Conservation (phyloP, 306 rosid species). For the Cicer pinnatifidum region DNA sequence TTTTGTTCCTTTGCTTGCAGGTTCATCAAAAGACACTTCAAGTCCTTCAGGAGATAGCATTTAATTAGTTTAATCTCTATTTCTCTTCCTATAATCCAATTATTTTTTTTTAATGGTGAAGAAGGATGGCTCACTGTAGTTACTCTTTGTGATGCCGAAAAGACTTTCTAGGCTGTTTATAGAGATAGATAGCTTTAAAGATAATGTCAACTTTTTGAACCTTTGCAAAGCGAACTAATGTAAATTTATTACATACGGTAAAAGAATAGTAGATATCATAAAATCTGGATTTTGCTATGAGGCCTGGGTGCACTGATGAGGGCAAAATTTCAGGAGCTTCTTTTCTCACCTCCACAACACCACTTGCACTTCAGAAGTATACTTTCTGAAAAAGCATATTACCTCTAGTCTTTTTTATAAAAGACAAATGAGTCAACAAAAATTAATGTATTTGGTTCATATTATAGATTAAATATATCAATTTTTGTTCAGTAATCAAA, state of each 20-base stretch:
- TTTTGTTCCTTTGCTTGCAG: constrained; percentile 54
- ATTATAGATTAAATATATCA: too few relatives aligned
- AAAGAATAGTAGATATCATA: background rate
- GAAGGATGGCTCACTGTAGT: constrained; percentile 30
- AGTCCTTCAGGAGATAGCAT: constrained; percentile 88
- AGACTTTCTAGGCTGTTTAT: constrained; percentile 38
- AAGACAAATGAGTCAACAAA: too few relatives aligned
- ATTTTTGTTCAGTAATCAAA: too few relatives aligned
- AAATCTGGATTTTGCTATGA: background rate
- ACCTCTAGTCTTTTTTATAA: too few relatives aligned
- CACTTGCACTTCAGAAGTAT: too few relatives aligned
- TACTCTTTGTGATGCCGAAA: constrained; percentile 38
- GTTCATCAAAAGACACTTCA: constrained; percentile 89
- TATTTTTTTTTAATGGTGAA: background rate
- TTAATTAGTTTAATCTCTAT: constrained; percentile 44
- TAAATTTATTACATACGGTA: constrained; percentile 11
- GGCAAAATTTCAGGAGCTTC: background rate
- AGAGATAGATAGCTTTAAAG: constrained; percentile 30
- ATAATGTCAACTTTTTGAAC: constrained; percentile 4
- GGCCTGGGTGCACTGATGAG: background rate
- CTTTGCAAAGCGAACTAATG: constrained; percentile 29
- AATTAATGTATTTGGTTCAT: too few relatives aligned
- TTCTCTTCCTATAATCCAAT: background rate
- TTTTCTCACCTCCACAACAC: too few relatives aligned
- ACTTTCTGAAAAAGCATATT: too few relatives aligned